phyloP scores from a whole-genome alignment of 257 asterid genomes.

The Nicotiana obtusifolia region DNA sequence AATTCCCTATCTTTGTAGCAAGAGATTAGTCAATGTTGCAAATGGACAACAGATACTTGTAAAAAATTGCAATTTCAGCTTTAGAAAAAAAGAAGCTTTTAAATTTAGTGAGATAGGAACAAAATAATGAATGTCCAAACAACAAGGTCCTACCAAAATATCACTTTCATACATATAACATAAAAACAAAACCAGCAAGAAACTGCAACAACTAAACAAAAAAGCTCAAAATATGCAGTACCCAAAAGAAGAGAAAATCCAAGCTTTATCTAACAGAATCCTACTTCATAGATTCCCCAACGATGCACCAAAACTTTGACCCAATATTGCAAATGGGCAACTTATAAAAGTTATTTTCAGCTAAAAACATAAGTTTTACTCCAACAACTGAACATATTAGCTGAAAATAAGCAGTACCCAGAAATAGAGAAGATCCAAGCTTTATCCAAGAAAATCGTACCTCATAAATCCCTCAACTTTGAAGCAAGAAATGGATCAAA shows the following conservation, averaged over 20 bases:
- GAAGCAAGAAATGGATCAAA: background rate
- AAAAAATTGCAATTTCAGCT: background rate
- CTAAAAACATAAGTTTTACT: slow-evolving; percentile 3
- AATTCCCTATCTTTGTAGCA: slow-evolving; percentile 17
- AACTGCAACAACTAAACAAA: slow-evolving; percentile 10
- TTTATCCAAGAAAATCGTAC: slow-evolving; percentile 6
- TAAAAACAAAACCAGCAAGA: background rate
- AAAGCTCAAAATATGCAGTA: background rate
- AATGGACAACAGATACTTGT: background rate
- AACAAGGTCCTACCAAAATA: background rate
- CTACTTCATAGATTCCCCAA: slow-evolving; percentile 16
- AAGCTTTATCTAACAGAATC: slow-evolving; percentile 10
- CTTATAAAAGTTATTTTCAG: background rate
- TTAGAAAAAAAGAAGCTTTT: slow-evolving; percentile 7
- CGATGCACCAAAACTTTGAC: slow-evolving; percentile 8
- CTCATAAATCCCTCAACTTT: background rate
- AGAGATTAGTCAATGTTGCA: background rate
- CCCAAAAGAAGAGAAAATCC: slow-evolving; percentile 12
- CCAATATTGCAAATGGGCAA: background rate
- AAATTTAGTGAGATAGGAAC: background rate
- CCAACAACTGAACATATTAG: background rate
- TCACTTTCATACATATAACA: background rate
- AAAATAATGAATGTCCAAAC: background rate
- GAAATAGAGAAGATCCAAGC: background rate
- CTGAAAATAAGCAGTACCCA: background rate